These are phyloP conservation scores for Solanum bukasovii DNA, from an alignment of 257 asterid genomes.

Conservation along the genomic window DNA sequence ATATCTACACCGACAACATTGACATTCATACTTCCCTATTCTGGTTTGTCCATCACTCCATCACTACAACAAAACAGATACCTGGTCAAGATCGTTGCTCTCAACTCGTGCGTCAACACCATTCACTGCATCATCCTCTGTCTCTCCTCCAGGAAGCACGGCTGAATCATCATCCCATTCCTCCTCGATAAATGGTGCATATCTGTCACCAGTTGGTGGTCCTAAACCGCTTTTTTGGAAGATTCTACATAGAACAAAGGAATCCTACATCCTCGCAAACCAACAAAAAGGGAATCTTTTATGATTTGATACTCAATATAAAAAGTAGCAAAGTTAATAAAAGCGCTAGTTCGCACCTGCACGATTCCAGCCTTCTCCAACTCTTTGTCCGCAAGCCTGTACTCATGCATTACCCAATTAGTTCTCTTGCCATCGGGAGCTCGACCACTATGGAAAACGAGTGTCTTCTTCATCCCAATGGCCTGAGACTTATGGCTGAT, in stretches of 20 bases:
- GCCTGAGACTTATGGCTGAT: constrained; percentile 60
- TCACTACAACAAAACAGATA: background rate
- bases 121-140: constrained; percentile 46
- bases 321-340: background rate
- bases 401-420: constrained; percentile 99
- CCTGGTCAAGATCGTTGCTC: constrained; percentile 42
- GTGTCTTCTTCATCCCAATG: constrained; percentile 90
- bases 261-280: constrained; percentile 56
- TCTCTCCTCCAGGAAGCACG: constrained; percentile 43
- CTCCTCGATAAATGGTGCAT: constrained; percentile 94
- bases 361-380: constrained; percentile 63
- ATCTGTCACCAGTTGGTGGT: constrained; percentile 88
- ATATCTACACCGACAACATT: background rate
- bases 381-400: constrained; percentile 70
- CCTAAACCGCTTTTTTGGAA: constrained; percentile 94
- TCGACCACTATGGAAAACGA: constrained; percentile 85
- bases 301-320: constrained; percentile 12
- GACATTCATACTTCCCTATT: background rate
- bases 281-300: constrained; percentile 17
- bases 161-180: constrained; percentile 79
- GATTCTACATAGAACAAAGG: constrained; percentile 92
- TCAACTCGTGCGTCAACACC: constrained; percentile 47
- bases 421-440: constrained; percentile 97
- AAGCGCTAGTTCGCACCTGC: constrained; percentile 39
- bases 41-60: background rate